phyloP scores from a whole-genome alignment of 2,329 filamentous ascomycete genomes.

The Cladophialophora chaetospira region DNA sequence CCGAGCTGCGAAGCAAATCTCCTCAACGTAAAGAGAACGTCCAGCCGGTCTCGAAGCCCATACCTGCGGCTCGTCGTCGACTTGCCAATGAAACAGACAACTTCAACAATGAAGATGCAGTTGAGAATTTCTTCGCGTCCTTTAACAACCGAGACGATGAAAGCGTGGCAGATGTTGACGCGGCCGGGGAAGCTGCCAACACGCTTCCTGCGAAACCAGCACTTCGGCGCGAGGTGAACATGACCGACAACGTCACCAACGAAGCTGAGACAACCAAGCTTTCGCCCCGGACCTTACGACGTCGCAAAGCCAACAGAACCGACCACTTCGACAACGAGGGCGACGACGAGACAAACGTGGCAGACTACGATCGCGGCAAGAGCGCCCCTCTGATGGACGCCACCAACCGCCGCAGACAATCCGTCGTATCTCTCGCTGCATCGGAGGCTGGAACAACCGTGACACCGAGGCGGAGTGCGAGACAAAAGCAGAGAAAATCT shows the following conservation, averaged over 20 bases:
- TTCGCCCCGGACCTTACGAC: neutral
- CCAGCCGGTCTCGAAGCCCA: neutral
- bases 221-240: neutral
- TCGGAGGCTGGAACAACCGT: slow-evolving; percentile 9
- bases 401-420: slow-evolving; percentile 17
- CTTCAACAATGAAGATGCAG: slow-evolving; percentile 1
- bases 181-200: neutral
- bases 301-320: slow-evolving; percentile 15
- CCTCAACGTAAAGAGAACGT: neutral
- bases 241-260: neutral
- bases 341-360: slow-evolving; percentile 2
- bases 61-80: neutral
- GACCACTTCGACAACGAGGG: slow-evolving; percentile 21
- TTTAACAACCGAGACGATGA: neutral
- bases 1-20: neutral
- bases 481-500: slow-evolving; percentile 16
- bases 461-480: slow-evolving; percentile 20
- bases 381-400: slow-evolving; percentile 1
- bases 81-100: slow-evolving; percentile 14
- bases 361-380: neutral
- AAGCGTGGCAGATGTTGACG: neutral
- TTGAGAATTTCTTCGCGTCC: neutral
- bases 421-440: slow-evolving; percentile 16
- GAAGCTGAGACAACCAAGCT: neutral
- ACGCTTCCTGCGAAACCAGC: neutral